These are phyloP conservation scores for Aspergillus sp. DNA, from an alignment of 2,329 filamentous ascomycete species.

Conservation along the genomic window DNA sequence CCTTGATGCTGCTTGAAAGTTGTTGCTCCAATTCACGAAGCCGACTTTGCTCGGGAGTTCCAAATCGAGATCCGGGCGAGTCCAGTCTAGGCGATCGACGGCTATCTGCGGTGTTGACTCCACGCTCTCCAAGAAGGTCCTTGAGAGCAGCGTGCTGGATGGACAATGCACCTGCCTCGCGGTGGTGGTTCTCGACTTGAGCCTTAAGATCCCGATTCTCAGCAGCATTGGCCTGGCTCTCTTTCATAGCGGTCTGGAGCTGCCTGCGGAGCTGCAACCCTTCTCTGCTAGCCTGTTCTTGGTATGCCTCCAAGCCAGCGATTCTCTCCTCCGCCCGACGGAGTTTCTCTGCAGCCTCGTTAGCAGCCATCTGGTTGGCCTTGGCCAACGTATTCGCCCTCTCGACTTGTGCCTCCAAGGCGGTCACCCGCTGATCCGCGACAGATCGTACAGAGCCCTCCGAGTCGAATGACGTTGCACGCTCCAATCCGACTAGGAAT, in stretches of 20 bases:
- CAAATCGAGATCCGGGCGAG: conserved; percentile 69
- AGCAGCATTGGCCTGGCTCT: conserved; percentile 75
- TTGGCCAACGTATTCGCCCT: conserved; percentile 74
- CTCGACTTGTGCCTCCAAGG: conserved; percentile 75
- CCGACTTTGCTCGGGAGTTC: conserved; percentile 72
- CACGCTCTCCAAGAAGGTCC: conserved; percentile 83
- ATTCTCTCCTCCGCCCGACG: conserved; percentile 93
- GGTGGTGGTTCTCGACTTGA: conserved; percentile 76
- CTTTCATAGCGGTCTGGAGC: conserved; percentile 76
- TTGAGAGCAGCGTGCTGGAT: conserved; percentile 93
- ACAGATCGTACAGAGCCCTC: conserved; percentile 31
- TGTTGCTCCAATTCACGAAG: conserved; percentile 85
- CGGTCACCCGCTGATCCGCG: conserved; percentile 55
- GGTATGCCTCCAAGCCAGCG: conserved; percentile 91
- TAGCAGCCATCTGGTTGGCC: conserved; percentile 84
- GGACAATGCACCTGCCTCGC: conserved; percentile 88
- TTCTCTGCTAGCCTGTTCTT: conserved; percentile 93
- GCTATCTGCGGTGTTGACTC: conserved; percentile 68
- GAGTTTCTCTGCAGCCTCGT: conserved; percentile 80
- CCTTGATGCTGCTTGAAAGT: conserved; percentile 68
- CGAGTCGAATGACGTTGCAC: conserved; percentile 50
- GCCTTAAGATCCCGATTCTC: conserved; percentile 78
- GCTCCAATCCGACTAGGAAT: conserved; percentile 76
- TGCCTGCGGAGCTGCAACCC: conserved; percentile 85
- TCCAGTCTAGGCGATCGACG: conserved; percentile 68